Base-by-base conservation (phyloP, 2,329 filamentous ascomycete species). In the Cucurbitaria berberidis region DNA sequence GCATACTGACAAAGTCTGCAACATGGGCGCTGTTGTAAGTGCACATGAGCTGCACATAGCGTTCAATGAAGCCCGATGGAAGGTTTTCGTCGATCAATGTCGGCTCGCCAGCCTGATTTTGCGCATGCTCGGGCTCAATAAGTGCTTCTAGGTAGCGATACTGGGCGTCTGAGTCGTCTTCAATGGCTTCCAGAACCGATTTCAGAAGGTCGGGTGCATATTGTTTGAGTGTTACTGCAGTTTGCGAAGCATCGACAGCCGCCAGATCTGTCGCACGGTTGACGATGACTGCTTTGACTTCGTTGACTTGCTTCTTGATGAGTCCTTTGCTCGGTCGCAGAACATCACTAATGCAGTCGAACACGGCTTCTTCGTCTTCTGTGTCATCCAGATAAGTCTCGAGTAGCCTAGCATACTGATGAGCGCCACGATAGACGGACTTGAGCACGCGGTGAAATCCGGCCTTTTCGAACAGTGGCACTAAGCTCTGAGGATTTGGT, bases 361-460 rank as follows among this genome's bases (percentile, higher is more conserved):
- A 98, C 1, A 96, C 83, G 5, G 81, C 83, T 5, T 88, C 83
- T 50, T 86, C 87, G 59, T 95, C 89, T 43, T 92, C 86, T 0
- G 83, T 82, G 65, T 99, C 95, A 55, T 96, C 89, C 55, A 99
- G 90, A 68, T 92, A 96, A 0, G 87, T 87, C 63, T 89, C 81
- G 5, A 98, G 76, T 24, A 97, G 84, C 63, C 89, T 87, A 1
- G 87, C 85, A 65, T 90, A 96, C 67, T 93, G 87, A 63, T 86
- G 88, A 62, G 96, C 91, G 5, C 83, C 80, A 63, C 87, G 89
- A 74, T 96, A 96, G 9, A 91, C 89, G 13, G 90, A 88, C 77
- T 99, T 99, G 48, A 99, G 76, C 24, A 99, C 93, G 43, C 95
- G 87, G 72, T 90, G 96, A 73, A 98, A 99, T 0, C 86, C 85